These are phyloP conservation scores for Phytophthora colocasiae DNA, from an alignment of 352 stramenopile species.

Conservation along the genomic window DNA sequence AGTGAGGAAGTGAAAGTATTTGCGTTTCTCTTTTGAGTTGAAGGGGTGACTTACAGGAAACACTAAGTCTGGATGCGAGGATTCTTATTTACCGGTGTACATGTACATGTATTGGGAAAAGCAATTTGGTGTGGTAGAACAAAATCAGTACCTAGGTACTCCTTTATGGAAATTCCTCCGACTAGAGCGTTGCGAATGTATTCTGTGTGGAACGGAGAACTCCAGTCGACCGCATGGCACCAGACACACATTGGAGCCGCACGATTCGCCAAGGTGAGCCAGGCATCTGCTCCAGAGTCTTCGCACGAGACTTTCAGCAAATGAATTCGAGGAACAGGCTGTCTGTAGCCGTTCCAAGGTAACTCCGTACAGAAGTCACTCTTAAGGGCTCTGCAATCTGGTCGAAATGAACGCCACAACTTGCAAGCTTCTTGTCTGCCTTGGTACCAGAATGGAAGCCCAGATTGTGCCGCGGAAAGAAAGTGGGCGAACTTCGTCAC, in stretches of 20 bases:
- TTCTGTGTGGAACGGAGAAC: slow-evolving; percentile 16
- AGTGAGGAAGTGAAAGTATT: no score
- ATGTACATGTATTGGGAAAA: no score
- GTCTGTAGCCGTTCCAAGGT: slow-evolving; percentile 2
- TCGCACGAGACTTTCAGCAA: slow-evolving; percentile 18
- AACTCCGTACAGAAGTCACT: background rate
- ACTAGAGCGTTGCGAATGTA: background rate
- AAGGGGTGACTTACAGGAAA: no score
- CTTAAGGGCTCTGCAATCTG: slow-evolving; percentile 7
- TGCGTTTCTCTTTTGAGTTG: no score
- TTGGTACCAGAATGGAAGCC: slow-evolving; percentile 3
- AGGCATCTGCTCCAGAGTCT: slow-evolving; percentile 18
- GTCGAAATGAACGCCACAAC: background rate
- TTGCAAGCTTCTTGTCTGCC: slow-evolving; percentile 8
- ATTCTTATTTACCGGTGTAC: no score
- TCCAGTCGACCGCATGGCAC: slow-evolving; percentile 6
- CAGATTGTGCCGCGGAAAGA: slow-evolving; percentile 4
- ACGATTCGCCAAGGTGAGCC: background rate
- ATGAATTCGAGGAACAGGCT: slow-evolving; percentile 17
- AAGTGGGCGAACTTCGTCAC: background rate
- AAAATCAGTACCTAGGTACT: no score
- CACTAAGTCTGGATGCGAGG: no score
- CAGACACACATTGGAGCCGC: background rate
- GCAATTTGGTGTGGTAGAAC: no score
- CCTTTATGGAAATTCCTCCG: no score